Evolutionary conservation across 2,329 filamentous ascomycete genomes (phyloP), one percentile per base, ranked within the genome.

Genomic region (Ilyonectria mors-panacis): DNA sequence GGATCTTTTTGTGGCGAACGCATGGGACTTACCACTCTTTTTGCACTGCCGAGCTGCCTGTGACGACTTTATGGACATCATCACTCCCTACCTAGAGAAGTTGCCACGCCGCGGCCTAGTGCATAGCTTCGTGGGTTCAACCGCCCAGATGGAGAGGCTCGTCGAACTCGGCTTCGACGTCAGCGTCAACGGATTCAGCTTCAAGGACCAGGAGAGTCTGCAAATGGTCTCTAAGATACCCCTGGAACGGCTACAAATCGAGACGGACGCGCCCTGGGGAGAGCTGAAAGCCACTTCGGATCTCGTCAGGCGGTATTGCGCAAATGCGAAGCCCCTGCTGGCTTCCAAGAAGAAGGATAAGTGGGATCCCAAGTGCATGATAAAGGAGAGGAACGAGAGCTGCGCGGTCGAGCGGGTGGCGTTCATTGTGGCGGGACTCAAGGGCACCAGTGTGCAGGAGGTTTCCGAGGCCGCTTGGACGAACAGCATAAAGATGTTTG

Each of bases 361-460:
- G 70, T 88, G 84, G 68, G 79, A 83, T 54, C 39, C 68, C 8
- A 81, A 79, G 0, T 76, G 77, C 35, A 85, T 87, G 83, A 79
- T 87, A 2, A 88, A 87, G 69, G 83, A 83, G 63, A 75, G 84
- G 45, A 87, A 87, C 66, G 85, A 87, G 71, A 86, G 85, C 54
- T 87, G 85, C 67, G 76, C 75, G 0, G 84, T 87, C 13, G 82
- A 82, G 45, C 76, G 81, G 51, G 84, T 87, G 37, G 85, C 83
- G 0, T 76, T 81, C 55, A 75, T 86, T 1, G 84, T 86, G 5
- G 85, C 85, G 2, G 85, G 85, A 8, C 61, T 87, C 56, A 86
- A 84, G 65, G 84, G 81, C 0, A 45, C 82, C 2, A 47, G 69
- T 2, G 78, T 86, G 0, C 79, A 85, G 21, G 81, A 86, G 53